Base-by-base conservation (phyloP, 1,139 yeast genomes). In the Suhomyces kunorum region DNA sequence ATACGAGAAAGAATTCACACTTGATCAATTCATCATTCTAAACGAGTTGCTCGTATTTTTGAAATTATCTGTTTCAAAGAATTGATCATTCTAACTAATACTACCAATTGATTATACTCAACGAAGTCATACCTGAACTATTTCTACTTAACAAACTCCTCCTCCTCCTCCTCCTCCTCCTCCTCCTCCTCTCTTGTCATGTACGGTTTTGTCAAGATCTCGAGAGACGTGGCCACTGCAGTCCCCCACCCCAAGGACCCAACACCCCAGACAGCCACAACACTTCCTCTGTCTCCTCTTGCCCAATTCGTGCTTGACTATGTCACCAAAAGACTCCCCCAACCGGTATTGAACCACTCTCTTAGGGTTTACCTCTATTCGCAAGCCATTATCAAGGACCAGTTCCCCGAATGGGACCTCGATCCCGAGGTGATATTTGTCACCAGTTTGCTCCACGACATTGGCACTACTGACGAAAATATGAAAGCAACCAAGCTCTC, bases 401-500 rank as follows among this genome's bases (percentile, higher is more conserved):
- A 66, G 38, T 66, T 66, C 44, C 61, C 68, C 2, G 48, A 58
- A 5, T 66, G 71, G 71, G 56, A 63, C 38, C 54, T 66, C 28
- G 64, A 63, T 38, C 44, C 38, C 2, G 70, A 63, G 36, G 62
- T 64, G 11, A 40, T 66, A 20, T 65, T 59, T 40, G 61, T 56
- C 13, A 65, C 72, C 19, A 50, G 67, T 35, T 54, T 66, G 45
- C 55, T 66, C 30, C 72, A 66, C 46, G 71, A 66, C 45, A 65
- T 66, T 38, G 71, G 64, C 4, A 64, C 71, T 36, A 66, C 70
- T 13, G 58, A 57, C 25, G 58, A 63, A 38, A 64, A 66, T 39
- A 63, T 66, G 68, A 47, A 46, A 9, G 62, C 62, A 15, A 66
- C 72, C 24, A 64, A 66, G 43, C 51, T 66, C 57, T 66, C 71